Percentiles rank a stretch among this genome's conserved stretches.
Conservation (phyloP, 1,139 yeast genomes). For the Diutina rugosa region DNA sequence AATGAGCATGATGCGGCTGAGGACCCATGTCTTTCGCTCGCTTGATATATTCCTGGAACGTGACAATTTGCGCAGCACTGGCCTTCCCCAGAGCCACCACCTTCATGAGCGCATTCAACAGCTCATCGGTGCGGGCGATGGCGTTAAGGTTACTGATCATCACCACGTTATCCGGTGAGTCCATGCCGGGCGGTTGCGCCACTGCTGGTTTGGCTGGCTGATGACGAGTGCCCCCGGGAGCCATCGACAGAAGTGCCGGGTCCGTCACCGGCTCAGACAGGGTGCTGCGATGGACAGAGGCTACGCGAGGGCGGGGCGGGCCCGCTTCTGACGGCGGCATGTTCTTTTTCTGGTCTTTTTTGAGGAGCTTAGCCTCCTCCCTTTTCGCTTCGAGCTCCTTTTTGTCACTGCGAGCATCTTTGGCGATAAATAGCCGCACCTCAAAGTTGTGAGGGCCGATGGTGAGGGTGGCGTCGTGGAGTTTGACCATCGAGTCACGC, state of each 20-base stretch:
- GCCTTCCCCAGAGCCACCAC: constrained; percentile 78
- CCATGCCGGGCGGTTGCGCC: constrained; percentile 28
- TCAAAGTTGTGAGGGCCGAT: constrained; percentile 82
- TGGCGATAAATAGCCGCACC: constrained; percentile 64
- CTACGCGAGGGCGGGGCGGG: not conserved
- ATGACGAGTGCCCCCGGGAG: not conserved
- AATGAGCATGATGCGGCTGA: constrained; percentile 28
- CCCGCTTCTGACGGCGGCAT: constrained; percentile 4
- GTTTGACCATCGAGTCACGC: constrained; percentile 79
- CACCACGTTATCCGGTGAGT: constrained; percentile 53
- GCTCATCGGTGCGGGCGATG: constrained; percentile 63
- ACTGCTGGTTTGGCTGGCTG: constrained; percentile 7
- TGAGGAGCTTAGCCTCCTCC: constrained; percentile 19
- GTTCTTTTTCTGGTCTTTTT: constrained; percentile 15
- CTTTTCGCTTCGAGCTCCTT: not conserved
- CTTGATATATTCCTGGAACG: constrained; percentile 68
- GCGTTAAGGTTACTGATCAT: constrained; percentile 76
- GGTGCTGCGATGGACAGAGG: not conserved
- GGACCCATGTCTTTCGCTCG: constrained; percentile 71
- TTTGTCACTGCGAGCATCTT: constrained; percentile 48
- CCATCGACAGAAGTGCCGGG: not conserved
- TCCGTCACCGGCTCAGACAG: not conserved
- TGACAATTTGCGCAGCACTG: constrained; percentile 50
- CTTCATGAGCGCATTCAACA: constrained; percentile 61
- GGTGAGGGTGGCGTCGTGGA: constrained; percentile 61